Base-by-base conservation (phyloP, 345 rosid genomes). In the Zanthoxylum bungeanum region DNA sequence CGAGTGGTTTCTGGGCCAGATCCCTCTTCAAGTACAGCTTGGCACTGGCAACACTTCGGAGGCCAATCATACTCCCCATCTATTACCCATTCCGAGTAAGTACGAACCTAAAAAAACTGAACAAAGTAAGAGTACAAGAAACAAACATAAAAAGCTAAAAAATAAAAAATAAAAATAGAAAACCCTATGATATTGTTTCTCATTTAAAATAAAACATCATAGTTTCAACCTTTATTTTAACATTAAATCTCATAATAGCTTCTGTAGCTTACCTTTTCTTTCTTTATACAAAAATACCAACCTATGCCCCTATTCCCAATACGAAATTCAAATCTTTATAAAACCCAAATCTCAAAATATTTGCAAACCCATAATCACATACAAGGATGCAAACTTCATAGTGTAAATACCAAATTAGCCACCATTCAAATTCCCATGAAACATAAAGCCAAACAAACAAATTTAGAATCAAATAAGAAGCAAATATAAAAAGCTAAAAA, bases 61-160 rank as follows among this genome's bases (percentile, higher is more conserved):
- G 98, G 97, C 93, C 96, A 92, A 61, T 96, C 98, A 79, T 96
- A 93, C 76, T 89, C 99, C 73, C 93, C 99, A 78, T 96, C 99
- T 80, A 91, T 96, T 69, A 96, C 99, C 98, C 99, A 96, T 66
- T 96, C 99, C 10, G 99, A 96, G 87, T 96, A 96, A 14, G 99
- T 92, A 30, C 89, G 94, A 57, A 96, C 81, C 99, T 96, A 80
- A 52, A 75, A n/a, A 42, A 69, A 37, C 3, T 57, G 52, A 80
- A 4, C 44, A 40, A 27, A 44, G 50, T 42, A 73, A 17, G n/a
- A n/a, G 66, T n/a, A 65, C 44, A 37, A 51, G 52, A 7, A 57
- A n/a, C 30, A 73, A 51, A 21, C 53, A n/a, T 7, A n/a, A 50
- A 19, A 50, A 50, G 53, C 1, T 21, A n/a, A 19, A n/a, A 44